Evolutionary conservation across 768 basidiomycete species (phyloP).

Genomic region (Lactarius hatsudake): DNA sequence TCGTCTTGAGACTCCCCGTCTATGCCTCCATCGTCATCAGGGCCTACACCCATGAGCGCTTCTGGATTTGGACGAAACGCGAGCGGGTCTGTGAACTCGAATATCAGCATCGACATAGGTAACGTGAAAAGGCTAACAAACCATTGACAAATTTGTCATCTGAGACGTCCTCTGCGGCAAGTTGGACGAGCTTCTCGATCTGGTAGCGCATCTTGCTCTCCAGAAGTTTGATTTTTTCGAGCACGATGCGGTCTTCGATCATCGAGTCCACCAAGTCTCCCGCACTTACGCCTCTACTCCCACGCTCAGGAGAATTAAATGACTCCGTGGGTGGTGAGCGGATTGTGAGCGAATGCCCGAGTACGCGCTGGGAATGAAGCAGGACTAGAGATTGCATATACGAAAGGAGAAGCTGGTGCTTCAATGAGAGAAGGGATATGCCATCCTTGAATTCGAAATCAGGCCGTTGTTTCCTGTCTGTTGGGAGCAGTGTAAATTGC

Average conservation of each 20-base stretch:
- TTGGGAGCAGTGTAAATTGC: neutral
- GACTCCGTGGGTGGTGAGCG: constrained; percentile 48
- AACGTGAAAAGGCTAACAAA: constrained; percentile 34
- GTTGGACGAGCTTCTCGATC: constrained; percentile 86
- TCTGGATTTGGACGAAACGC: constrained; percentile 89
- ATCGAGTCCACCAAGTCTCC: constrained; percentile 80
- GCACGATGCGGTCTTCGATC: constrained; percentile 73
- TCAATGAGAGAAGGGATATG: constrained; percentile 86
- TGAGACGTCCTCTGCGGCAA: constrained; percentile 59
- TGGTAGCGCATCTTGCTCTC: constrained; percentile 92
- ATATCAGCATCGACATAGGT: neutral
- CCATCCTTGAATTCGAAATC: constrained; percentile 64
- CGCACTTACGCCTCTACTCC: constrained; percentile 50
- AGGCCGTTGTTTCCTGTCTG: constrained; percentile 35
- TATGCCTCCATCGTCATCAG: constrained; percentile 34
- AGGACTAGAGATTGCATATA: constrained; percentile 84
- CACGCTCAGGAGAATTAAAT: constrained; percentile 54
- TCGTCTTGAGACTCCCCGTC: constrained; percentile 38
- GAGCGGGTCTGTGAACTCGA: constrained; percentile 66
- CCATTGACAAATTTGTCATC: constrained; percentile 54
- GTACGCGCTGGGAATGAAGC: constrained; percentile 62
- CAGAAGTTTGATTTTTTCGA: constrained; percentile 85
- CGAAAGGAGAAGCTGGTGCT: constrained; percentile 78
- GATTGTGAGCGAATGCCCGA: constrained; percentile 59
- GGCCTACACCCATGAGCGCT: constrained; percentile 52